A percentile compares a stretch with the other conserved stretches of the same genome.
These are phyloP conservation scores for Diaporthe ampelina DNA, from an alignment of 2,329 filamentous ascomycete genomes.

Conservation along the genomic window DNA sequence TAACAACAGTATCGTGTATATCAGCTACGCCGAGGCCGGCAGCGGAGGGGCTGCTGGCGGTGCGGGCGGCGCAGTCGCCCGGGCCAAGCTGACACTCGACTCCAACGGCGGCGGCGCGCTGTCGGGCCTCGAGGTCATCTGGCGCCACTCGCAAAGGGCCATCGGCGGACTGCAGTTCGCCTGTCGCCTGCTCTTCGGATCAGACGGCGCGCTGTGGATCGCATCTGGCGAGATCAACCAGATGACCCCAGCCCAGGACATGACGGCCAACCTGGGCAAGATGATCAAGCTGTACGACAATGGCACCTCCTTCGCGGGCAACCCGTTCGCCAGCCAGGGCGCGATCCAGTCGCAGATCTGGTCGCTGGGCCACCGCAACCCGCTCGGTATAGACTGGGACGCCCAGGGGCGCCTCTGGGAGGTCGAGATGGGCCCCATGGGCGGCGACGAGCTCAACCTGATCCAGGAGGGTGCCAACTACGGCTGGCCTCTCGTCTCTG, in stretches of 20 bases:
- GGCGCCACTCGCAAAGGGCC: constrained; percentile 50
- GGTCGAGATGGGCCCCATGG: constrained; percentile 53
- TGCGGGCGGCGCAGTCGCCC: constrained; percentile 49
- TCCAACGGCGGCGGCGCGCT: constrained; percentile 49
- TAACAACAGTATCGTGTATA: constrained; percentile 50
- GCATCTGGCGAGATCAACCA: constrained; percentile 52
- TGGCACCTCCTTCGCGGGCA: constrained; percentile 50
- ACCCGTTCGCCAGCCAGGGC: constrained; percentile 51
- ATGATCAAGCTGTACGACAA: constrained; percentile 52
- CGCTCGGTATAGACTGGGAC: constrained; percentile 52
- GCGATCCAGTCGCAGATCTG: constrained; percentile 49
- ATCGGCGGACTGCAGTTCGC: constrained; percentile 50
- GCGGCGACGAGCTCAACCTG: constrained; percentile 54
- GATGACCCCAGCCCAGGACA: constrained; percentile 49
- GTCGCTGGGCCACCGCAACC: constrained; percentile 52
- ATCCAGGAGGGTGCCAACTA: constrained; percentile 52
- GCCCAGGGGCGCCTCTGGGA: constrained; percentile 53
- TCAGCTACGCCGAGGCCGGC: constrained; percentile 52
- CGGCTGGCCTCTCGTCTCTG: constrained; percentile 52
- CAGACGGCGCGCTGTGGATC: constrained; percentile 50
- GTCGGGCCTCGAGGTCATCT: constrained; percentile 50
- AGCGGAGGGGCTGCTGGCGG: constrained; percentile 37
- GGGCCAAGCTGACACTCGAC: constrained; percentile 50
- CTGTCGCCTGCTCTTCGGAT: constrained; percentile 50
- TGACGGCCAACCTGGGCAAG: constrained; percentile 53